These are phyloP conservation scores for Mycena olivaceomarginata DNA, from an alignment of 768 basidiomycete species.

Conservation along the genomic window DNA sequence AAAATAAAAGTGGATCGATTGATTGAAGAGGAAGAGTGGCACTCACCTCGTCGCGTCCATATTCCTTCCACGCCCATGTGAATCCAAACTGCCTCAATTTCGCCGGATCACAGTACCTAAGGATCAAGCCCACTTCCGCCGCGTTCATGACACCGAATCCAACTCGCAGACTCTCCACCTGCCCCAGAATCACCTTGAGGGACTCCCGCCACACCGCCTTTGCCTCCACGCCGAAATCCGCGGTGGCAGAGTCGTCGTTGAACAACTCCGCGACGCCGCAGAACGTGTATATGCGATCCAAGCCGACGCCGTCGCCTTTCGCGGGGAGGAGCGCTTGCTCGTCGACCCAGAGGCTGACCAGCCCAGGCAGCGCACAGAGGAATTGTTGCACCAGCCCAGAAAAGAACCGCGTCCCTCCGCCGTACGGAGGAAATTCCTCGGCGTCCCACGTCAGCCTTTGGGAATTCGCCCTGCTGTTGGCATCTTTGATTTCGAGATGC, in stretches of 20 bases:
- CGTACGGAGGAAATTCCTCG: no score
- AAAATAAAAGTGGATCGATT: no score
- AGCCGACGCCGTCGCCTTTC: not conserved
- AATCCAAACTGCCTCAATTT: slow-evolving; percentile 34
- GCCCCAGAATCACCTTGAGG: slow-evolving; percentile 27
- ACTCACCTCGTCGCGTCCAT: slow-evolving; percentile 24
- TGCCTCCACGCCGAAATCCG: slow-evolving; percentile 17
- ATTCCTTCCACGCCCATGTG: slow-evolving; percentile 12
- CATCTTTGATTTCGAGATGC: slow-evolving; percentile 45
- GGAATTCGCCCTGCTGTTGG: not conserved
- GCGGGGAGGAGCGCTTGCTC: slow-evolving; percentile 31
- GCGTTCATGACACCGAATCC: slow-evolving; percentile 25
- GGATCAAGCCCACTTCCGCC: not conserved
- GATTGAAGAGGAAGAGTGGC: not conserved
- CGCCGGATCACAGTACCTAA: slow-evolving; percentile 30
- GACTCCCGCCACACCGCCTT: slow-evolving; percentile 34
- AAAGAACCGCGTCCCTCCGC: slow-evolving; percentile 7
- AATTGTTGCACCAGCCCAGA: slow-evolving; percentile 42
- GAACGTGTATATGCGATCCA: not conserved
- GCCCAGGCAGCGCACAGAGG: slow-evolving; percentile 37
- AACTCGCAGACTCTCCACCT: slow-evolving; percentile 40
- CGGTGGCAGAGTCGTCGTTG: not conserved
- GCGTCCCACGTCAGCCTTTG: not conserved
- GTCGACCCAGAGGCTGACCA: slow-evolving; percentile 48
- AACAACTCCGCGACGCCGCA: slow-evolving; percentile 35